Conservation (phyloP, 2,329 filamentous ascomycete species). For the Balansia obtecta region DNA sequence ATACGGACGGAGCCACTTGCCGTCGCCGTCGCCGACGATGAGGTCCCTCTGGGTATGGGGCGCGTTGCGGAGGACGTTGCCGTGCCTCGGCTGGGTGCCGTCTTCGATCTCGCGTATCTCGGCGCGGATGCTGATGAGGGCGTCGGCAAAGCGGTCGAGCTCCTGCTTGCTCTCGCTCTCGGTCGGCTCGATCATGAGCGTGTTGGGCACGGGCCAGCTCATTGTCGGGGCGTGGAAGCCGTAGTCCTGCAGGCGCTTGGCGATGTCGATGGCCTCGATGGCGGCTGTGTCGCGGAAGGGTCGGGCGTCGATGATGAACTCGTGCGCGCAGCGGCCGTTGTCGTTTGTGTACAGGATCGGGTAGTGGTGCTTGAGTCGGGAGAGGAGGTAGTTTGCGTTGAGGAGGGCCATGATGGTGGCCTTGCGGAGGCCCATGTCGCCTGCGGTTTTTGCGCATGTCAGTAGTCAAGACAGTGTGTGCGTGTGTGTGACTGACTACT, state of each 20-base stretch:
- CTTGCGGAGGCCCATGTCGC: constrained; percentile 59
- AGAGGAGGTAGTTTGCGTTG: constrained; percentile 94
- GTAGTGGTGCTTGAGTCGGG: constrained; percentile 75
- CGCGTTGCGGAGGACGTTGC: constrained; percentile 79
- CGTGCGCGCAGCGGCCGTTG: constrained; percentile 81
- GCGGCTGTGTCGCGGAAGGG: constrained; percentile 73
- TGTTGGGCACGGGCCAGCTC: constrained; percentile 91
- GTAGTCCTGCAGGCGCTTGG: constrained; percentile 93
- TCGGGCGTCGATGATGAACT: constrained; percentile 88
- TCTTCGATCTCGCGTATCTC: constrained; percentile 80
- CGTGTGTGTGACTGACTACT: no score
- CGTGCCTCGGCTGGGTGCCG: constrained; percentile 59
- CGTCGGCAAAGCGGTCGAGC: constrained; percentile 86
- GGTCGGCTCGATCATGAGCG: constrained; percentile 95
- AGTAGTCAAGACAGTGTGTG: no score
- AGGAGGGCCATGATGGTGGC: constrained; percentile 88
- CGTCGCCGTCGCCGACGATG: constrained; percentile 39
- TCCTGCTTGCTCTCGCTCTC: constrained; percentile 88
- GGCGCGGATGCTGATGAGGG: constrained; percentile 70
- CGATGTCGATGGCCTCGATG: constrained; percentile 86
- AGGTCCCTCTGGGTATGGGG: constrained; percentile 80
- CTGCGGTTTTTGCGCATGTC: constrained; percentile 5
- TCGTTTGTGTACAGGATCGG: constrained; percentile 87
- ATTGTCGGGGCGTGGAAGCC: constrained; percentile 96
- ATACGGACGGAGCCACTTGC: constrained; percentile 73